A percentile compares a stretch with the other conserved stretches of the same genome.
phyloP scores from a whole-genome alignment of 257 asterid genomes.

The Solanum megistacrolobum region DNA sequence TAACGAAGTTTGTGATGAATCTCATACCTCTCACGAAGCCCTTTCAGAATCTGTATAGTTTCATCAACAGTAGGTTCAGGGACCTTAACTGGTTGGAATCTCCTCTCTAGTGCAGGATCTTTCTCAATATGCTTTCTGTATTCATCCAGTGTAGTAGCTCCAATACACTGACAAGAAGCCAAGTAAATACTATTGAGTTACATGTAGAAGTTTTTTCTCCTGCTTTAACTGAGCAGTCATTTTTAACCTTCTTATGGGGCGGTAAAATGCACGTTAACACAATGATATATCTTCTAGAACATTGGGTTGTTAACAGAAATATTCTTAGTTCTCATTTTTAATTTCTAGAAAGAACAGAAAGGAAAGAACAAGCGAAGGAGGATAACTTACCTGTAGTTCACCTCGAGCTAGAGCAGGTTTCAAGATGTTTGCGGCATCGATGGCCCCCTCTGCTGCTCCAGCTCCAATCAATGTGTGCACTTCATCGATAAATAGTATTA shows the following conservation, averaged over 20 bases:
- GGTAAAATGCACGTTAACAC: background rate
- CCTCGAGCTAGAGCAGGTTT: conserved; percentile 96
- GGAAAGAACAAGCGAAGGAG: background rate
- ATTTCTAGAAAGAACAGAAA: background rate
- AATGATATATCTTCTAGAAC: background rate
- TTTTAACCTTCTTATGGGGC: background rate
- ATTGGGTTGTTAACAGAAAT: background rate
- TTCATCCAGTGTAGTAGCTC: conserved; percentile 92
- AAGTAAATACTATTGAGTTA: background rate
- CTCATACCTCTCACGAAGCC: conserved; percentile 86
- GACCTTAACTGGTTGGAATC: conserved; percentile 95
- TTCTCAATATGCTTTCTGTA: conserved; percentile 88
- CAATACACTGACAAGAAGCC: conserved; percentile 58
- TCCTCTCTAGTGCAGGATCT: conserved; percentile 90
- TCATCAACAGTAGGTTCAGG: conserved; percentile 98
- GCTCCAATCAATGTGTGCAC: conserved; percentile 97
- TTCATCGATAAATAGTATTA: conserved; percentile 91
- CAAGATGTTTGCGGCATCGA: conserved; percentile 93
- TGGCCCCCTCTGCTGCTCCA: conserved; percentile 98
- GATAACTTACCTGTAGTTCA: conserved; percentile 71
- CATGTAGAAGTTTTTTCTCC: background rate
- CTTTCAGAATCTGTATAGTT: conserved; percentile 81
- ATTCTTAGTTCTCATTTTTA: background rate
- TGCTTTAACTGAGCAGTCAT: background rate
- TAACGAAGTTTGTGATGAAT: conserved; percentile 96